phyloP scores from a whole-genome alignment of 495 filamentous ascomycete species.

The Podospora comata region DNA sequence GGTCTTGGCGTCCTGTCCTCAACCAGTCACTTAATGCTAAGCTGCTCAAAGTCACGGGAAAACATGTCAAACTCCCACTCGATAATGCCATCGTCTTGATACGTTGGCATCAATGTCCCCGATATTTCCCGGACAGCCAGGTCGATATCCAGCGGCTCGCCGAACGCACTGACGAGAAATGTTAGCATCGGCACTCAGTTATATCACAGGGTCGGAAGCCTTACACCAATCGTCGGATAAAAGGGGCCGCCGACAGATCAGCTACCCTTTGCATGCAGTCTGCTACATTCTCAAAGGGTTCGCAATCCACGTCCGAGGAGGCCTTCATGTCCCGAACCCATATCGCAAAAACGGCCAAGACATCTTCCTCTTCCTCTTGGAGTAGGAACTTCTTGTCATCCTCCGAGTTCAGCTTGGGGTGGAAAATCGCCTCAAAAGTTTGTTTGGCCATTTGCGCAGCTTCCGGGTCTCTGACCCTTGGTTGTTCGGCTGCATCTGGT shows the following conservation, averaged over 20 bases:
- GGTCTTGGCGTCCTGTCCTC: neutral
- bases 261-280: constrained; percentile 17
- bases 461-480: constrained; percentile 1
- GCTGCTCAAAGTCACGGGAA: constrained; percentile 10
- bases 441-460: constrained; percentile 14
- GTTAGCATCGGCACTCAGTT: neutral
- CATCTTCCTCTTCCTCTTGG: constrained; percentile 27
- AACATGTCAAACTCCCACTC: constrained; percentile 19
- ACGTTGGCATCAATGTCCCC: neutral
- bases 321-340: constrained; percentile 20
- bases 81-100: neutral
- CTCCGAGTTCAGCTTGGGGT: constrained; percentile 16
- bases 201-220: neutral
- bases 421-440: constrained; percentile 27
- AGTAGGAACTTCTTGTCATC: constrained; percentile 18
- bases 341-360: constrained; percentile 20
- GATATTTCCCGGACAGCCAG: constrained; percentile 3
- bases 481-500: constrained; percentile 2
- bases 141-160: constrained; percentile 6
- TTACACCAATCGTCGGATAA: constrained; percentile 24
- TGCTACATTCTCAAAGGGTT: constrained; percentile 10
- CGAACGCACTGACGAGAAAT: neutral
- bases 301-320: neutral
- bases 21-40: constrained; percentile 5
- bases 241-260: constrained; percentile 11